A percentile compares a stretch with the other conserved stretches of the same genome.
phyloP scores from a whole-genome alignment of 495 filamentous ascomycete genomes.

The Chlorociboria aeruginascens region DNA sequence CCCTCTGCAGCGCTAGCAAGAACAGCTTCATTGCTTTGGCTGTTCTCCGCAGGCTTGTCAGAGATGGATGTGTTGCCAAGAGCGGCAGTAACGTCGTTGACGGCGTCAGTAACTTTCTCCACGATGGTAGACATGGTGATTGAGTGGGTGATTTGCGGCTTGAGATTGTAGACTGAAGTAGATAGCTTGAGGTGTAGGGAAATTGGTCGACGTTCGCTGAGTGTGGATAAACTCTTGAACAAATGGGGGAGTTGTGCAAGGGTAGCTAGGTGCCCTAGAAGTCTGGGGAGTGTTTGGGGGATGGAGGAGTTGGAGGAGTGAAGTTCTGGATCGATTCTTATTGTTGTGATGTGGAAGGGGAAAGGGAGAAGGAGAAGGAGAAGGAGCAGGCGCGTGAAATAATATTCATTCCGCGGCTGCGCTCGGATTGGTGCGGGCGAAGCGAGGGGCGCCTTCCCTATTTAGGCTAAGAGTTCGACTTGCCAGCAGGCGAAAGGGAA shows the following conservation, averaged over 20 bases:
- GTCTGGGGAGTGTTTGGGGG: slow-evolving; percentile 15
- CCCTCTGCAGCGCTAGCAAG: slow-evolving; percentile 95
- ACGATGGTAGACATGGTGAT: slow-evolving; percentile 47
- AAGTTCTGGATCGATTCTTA: slow-evolving; percentile 20
- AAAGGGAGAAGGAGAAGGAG: slow-evolving; percentile 10
- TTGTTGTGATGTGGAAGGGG: slow-evolving; percentile 18
- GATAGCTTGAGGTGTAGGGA: slow-evolving; percentile 16
- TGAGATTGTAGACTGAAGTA: slow-evolving; percentile 2
- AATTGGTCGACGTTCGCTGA: slow-evolving; percentile 30
- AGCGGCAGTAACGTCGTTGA: slow-evolving; percentile 78
- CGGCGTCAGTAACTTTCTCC: slow-evolving; percentile 50
- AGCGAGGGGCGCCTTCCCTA: no score
- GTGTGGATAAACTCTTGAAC: slow-evolving; percentile 40
- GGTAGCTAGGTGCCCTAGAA: slow-evolving; percentile 91
- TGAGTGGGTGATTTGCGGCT: slow-evolving; percentile 20
- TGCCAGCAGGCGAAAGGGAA: no score
- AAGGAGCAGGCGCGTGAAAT: slow-evolving; percentile 2
- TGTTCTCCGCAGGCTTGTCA: slow-evolving; percentile 41
- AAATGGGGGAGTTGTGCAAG: slow-evolving; percentile 49
- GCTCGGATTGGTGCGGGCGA: neutral
- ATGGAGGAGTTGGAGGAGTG: slow-evolving; percentile 1
- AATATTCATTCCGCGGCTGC: slow-evolving; percentile 10
- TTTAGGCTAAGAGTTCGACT: no score
- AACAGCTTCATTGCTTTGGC: slow-evolving; percentile 68
- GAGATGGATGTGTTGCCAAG: slow-evolving; percentile 60